Base-by-base conservation (phyloP, 2,329 filamentous ascomycete species). In the Aaosphaeria pasadenensis region DNA sequence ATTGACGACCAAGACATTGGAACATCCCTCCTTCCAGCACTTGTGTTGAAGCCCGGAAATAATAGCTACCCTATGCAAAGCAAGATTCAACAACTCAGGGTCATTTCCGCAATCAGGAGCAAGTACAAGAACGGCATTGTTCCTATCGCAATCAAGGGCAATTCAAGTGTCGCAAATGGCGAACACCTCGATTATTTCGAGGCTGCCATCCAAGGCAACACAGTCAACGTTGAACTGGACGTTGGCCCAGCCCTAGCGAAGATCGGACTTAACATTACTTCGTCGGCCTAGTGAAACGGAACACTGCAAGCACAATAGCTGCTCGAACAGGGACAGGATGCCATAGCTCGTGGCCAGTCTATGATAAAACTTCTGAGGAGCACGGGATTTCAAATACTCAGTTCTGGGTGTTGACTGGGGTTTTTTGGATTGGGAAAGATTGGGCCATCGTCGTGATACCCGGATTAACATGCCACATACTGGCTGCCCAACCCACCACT, bases 41-140 rank as follows among this genome's bases (percentile, higher is more conserved):
- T 88, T 40, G 53, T 77, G 13, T 76, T 88, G 42, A 62, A 57
- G 32, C 85, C 84, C 3, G 86, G 85, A 48, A 30, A 63, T 33
- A 86, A 87, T 70, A 69, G 67, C 11, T 77, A 80, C 56, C 62
- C 73, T 41, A 77, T 87, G 65, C 77, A 75, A 48, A 79, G 81
- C 54, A 76, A 64, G 50, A 76, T 85, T 56, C 60, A 79, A 45
- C 77, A 85, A 57, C 52, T 63, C 5, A 56, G 71, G 5, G 70
- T 86, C 43, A 60, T 86, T 30, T 55, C 65, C 2, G 69, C 74
- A 11, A 67, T 79, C 30, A 49, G 49, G 7, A 49, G 46, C 1
- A 79, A 77, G 59, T 87, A 84, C 71, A 71, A 77, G 47, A 72
- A 74, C 44, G 78, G 78, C 40, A 64, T 80, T 2, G 60, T 87